These are phyloP conservation scores for Leccinum boreale DNA, from an alignment of 768 basidiomycete genomes.

Conservation along the genomic window DNA sequence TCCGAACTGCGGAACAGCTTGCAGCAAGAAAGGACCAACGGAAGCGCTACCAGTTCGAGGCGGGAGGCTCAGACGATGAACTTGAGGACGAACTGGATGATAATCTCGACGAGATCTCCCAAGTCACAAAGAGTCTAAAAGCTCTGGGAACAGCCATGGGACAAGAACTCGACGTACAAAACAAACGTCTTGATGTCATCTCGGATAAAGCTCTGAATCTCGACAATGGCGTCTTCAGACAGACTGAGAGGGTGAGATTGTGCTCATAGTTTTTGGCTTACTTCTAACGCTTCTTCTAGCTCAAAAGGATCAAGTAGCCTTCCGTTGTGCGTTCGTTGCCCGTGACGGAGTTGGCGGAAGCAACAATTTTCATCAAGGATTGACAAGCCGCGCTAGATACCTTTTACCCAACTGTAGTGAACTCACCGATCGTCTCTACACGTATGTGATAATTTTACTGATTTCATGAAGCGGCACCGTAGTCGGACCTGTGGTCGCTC, in stretches of 20 bases:
- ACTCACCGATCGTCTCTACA: background rate
- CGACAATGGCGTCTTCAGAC: constrained; percentile 73
- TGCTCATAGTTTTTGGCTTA: constrained; percentile 13
- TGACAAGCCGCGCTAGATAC: constrained; percentile 17
- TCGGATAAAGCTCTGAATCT: constrained; percentile 73
- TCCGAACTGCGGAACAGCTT: constrained; percentile 50
- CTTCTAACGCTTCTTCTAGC: constrained; percentile 33
- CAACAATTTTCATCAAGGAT: background rate
- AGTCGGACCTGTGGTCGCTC: background rate
- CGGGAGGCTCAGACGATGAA: constrained; percentile 87
- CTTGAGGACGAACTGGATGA: constrained; percentile 91
- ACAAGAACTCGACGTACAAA: constrained; percentile 86
- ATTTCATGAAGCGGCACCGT: background rate
- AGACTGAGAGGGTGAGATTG: constrained; percentile 72
- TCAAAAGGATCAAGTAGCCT: constrained; percentile 58
- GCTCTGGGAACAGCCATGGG: constrained; percentile 80
- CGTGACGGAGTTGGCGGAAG: background rate
- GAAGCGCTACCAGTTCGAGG: constrained; percentile 89
- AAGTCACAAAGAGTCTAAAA: constrained; percentile 74
- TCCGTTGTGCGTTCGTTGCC: background rate
- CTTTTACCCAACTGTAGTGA: constrained; percentile 1
- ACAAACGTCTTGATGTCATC: constrained; percentile 71
- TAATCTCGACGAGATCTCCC: constrained; percentile 84
- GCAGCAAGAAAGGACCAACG: constrained; percentile 63
- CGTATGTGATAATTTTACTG: background rate